Evolutionary conservation across 192 early-diverging fungal species (phyloP), one percentile per base, ranked within the genome.

Genomic region (Allomyces macrogynus): DNA sequence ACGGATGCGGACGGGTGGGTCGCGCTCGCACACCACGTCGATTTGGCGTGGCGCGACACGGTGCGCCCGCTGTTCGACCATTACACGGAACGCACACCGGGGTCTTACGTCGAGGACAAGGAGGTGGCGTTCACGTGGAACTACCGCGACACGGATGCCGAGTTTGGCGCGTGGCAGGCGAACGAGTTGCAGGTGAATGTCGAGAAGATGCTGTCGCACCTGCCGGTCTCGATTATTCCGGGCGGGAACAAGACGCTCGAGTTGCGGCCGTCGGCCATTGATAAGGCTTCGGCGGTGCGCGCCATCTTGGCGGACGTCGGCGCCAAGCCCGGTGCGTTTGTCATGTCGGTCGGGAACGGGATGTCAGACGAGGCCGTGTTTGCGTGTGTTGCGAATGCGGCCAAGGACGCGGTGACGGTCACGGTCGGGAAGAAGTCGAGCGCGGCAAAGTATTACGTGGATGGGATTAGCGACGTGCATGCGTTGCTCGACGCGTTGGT

Each of bases 91-190:
- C 86, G 97, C 61, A 99, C 97, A 11, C 97, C 95, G 0, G 95
- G 95, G 2, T 88, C 86, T 20, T 95, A 92, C 65, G 91, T 99
- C 73, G 97, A 99, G 78, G 90, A 94, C 70, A 99, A 99, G 80
- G 95, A 99, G 72, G 86, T 97, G 63, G 95, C 95, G 68, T 65
- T 99, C 27, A 96, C 95, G 12, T 99, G 95, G 95, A 91, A 97
- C 68, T 99, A 97, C 74, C 84, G 92, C 62, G 89, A 90, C 73
- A 89, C 93, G 0, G 92, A 92, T 69, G 84, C 87, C 2, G 91
- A 95, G 74, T 95, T 94, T 80, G 95, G 95, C 5, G 75, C 78
- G 49, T 98, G 97, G 95, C 95, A 99, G 79, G 93, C 95, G 32
- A 90, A 90, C 60, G 97, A 99, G 75, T 81, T 99, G 43, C 89